Conservation (phyloP, 2,329 filamentous ascomycete species). For the Trichophaea hybrida region DNA sequence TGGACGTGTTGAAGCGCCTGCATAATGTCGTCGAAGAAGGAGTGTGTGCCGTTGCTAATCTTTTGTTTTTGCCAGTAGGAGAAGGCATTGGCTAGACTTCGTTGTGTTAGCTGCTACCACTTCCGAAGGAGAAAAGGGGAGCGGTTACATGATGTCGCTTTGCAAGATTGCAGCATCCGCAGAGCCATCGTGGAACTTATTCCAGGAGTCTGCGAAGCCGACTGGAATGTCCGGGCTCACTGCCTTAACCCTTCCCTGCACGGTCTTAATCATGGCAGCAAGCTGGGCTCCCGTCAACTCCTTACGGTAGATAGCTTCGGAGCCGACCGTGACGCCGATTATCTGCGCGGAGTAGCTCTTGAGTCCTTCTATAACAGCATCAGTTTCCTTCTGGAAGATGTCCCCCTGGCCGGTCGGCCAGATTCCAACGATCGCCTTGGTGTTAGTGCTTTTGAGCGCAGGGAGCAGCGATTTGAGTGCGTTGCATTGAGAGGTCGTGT, state of each 20-base stretch:
- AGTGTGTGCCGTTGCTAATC: conserved; percentile 43
- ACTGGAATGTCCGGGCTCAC: conserved; percentile 43
- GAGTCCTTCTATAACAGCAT: conserved; percentile 38
- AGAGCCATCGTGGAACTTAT: conserved; percentile 49
- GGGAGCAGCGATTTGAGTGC: conserved; percentile 46
- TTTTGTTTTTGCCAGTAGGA: conserved; percentile 56
- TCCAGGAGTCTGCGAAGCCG: conserved; percentile 59
- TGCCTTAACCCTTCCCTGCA: conserved; percentile 34
- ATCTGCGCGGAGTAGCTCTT: conserved; percentile 38
- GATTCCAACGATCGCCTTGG: conserved; percentile 55
- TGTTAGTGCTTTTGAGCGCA: conserved; percentile 48
- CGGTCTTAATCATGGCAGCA: conserved; percentile 45
- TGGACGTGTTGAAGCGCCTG: conserved; percentile 44
- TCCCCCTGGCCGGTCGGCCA: conserved; percentile 44
- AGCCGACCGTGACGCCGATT: conserved; percentile 56
- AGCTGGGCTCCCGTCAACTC: conserved; percentile 50
- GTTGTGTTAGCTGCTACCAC: not conserved
- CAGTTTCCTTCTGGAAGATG: conserved; percentile 47
- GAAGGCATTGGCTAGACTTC: conserved; percentile 51
- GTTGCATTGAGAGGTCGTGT: conserved; percentile 53
- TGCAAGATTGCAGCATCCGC: conserved; percentile 47
- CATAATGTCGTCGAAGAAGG: conserved; percentile 53
- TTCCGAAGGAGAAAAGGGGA: not conserved
- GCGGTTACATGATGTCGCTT: conserved; percentile 43
- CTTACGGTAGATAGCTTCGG: conserved; percentile 54